Conservation (phyloP, 306 rosid species). For the Fragaria iinumae region DNA sequence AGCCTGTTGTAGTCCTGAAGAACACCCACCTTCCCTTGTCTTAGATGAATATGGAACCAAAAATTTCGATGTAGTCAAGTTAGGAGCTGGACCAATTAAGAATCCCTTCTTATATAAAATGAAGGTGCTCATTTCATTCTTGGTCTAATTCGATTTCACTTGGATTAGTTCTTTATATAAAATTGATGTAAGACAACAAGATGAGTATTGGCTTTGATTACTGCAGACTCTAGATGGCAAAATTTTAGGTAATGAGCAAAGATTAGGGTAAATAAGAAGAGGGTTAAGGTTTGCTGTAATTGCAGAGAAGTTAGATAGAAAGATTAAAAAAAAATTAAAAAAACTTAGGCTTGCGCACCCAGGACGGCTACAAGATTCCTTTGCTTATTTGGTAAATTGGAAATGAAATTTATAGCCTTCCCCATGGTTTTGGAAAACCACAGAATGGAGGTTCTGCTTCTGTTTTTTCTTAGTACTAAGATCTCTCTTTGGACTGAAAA, state of each 20-base stretch:
- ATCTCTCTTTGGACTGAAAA: background rate
- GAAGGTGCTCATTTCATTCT: constrained; percentile 1
- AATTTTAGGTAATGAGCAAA: background rate
- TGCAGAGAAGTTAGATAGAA: background rate
- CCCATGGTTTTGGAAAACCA: background rate
- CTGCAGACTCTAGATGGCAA: background rate
- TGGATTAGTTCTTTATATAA: background rate
- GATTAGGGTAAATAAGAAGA: background rate
- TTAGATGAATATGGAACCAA: background rate
- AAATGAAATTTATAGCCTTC: background rate
- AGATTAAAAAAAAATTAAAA: background rate
- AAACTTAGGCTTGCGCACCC: background rate
- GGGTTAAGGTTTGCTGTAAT: background rate
- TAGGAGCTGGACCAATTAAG: background rate
- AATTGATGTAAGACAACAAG: constrained; percentile 3
- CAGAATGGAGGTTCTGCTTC: background rate
- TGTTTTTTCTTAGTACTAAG: background rate
- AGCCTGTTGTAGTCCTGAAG: background rate
- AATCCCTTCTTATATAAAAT: background rate
- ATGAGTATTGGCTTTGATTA: background rate
- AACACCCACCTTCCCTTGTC: background rate
- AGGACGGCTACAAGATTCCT: background rate
- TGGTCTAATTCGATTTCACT: background rate
- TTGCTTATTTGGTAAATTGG: background rate
- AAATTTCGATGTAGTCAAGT: background rate